A percentile compares a stretch with the other conserved stretches of the same genome.
phyloP scores from a whole-genome alignment of 2,329 filamentous ascomycete genomes.

The Nemania sp. region DNA sequence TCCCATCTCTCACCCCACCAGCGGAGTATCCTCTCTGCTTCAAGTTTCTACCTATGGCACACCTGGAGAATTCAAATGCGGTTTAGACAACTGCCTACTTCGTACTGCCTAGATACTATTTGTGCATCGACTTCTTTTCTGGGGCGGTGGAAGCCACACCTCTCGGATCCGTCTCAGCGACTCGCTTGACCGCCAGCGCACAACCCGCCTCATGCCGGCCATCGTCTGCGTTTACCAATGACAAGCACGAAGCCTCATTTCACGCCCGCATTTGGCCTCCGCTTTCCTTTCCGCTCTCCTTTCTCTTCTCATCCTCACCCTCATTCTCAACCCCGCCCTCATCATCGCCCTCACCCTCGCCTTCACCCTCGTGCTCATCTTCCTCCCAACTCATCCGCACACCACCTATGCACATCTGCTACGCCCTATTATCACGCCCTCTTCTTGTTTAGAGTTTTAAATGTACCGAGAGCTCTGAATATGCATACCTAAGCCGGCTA shows the following conservation, averaged over 20 bases:
- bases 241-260: slow-evolving; percentile 34
- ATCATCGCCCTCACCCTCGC: not conserved
- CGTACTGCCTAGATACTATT: not conserved
- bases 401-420: too few relatives aligned
- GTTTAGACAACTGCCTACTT: too few relatives aligned
- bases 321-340: not conserved
- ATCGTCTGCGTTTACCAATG: slow-evolving; percentile 28
- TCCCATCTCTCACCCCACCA: not conserved
- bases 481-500: slow-evolving; percentile 28
- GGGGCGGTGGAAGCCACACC: slow-evolving; percentile 18
- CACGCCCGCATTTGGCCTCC: slow-evolving; percentile 17
- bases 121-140: not conserved
- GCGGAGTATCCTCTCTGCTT: not conserved
- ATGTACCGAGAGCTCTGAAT: slow-evolving; percentile 3
- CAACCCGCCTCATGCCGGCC: slow-evolving; percentile 24
- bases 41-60: not conserved
- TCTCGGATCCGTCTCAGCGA: slow-evolving; percentile 5
- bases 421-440: not conserved
- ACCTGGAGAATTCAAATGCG: not conserved
- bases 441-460: not conserved
- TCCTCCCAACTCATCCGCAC: not conserved
- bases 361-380: not conserved
- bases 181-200: slow-evolving; percentile 28
- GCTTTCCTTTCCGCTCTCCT: slow-evolving; percentile 5
- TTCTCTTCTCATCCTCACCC: slow-evolving; percentile 15